phyloP scores from a whole-genome alignment of 1,284 basidiomycete genomes.

The Malassezia vespertilionis region DNA sequence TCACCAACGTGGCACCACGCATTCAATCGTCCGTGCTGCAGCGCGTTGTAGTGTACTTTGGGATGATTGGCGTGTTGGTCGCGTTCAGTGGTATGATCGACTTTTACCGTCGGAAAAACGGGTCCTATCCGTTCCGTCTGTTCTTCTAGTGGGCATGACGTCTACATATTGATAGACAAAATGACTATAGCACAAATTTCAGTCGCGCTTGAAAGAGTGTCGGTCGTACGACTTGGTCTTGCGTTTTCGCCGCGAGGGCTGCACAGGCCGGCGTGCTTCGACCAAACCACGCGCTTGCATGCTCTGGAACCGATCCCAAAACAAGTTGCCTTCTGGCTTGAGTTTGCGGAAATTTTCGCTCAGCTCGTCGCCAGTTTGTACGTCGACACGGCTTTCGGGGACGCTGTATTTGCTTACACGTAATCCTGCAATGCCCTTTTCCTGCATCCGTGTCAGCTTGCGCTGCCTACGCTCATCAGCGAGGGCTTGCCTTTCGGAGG shows the following conservation, averaged over 20 bases:
- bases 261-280: slow-evolving; percentile 58
- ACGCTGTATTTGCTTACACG: slow-evolving; percentile 29
- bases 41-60: slow-evolving; percentile 5
- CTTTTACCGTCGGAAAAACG: slow-evolving; percentile 7
- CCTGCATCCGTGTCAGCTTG: slow-evolving; percentile 18
- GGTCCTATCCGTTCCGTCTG: slow-evolving; percentile 15
- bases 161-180: too few relatives aligned
- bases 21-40: slow-evolving; percentile 2
- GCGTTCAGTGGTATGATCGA: slow-evolving; percentile 8
- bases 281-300: slow-evolving; percentile 66
- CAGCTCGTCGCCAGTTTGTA: slow-evolving; percentile 83
- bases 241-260: slow-evolving; percentile 9
- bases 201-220: slow-evolving; percentile 17
- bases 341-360: slow-evolving; percentile 72
- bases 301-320: slow-evolving; percentile 74
- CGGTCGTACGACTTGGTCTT: slow-evolving; percentile 12
- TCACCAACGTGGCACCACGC: slow-evolving; percentile 4
- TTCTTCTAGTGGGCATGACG: slow-evolving; percentile 12
- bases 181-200: not conserved
- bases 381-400: slow-evolving; percentile 50
- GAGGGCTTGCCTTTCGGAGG: slow-evolving; percentile 9
- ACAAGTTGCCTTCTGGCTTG: slow-evolving; percentile 88
- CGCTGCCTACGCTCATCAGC: slow-evolving; percentile 18
- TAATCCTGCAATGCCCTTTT: slow-evolving; percentile 24
- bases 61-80: not conserved